Evolutionary conservation across 2,329 filamentous ascomycete species (phyloP).

Genomic region (Phyllosticta citribraziliensis): DNA sequence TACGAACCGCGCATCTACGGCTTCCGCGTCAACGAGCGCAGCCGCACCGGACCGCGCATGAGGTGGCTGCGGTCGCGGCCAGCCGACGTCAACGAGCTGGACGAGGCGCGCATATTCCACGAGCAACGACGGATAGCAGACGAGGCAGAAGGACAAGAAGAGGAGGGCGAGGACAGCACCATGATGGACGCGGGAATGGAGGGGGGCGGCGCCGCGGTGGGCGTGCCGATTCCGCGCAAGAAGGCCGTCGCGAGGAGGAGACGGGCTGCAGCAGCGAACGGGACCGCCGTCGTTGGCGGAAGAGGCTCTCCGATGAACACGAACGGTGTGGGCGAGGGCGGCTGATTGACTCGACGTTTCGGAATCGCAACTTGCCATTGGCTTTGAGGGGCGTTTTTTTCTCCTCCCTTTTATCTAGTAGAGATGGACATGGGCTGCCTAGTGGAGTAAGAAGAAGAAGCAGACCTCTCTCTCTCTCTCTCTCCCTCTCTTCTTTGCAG

Average conservation of each 20-base stretch:
- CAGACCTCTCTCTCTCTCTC: no score
- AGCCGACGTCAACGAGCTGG: slow-evolving; percentile 66
- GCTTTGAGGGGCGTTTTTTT: not conserved
- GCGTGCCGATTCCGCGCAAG: slow-evolving; percentile 23
- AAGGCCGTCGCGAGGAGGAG: slow-evolving; percentile 28
- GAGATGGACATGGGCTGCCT: not conserved
- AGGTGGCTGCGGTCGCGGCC: slow-evolving; percentile 89
- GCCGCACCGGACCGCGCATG: slow-evolving; percentile 87
- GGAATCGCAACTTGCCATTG: not conserved
- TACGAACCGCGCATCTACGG: slow-evolving; percentile 97
- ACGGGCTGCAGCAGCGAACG: slow-evolving; percentile 14
- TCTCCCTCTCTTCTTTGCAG: no score
- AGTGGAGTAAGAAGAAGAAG: not conserved
- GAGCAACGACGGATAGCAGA: slow-evolving; percentile 22
- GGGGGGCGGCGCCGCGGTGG: slow-evolving; percentile 26
- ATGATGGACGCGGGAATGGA: slow-evolving; percentile 29
- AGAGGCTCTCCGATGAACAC: slow-evolving; percentile 32
- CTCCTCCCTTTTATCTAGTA: not conserved
- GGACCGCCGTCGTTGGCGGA: not conserved
- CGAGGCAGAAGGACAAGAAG: slow-evolving; percentile 32
- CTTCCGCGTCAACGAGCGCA: slow-evolving; percentile 85
- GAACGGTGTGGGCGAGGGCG: slow-evolving; percentile 25
- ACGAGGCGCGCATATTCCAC: slow-evolving; percentile 52
- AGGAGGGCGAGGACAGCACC: slow-evolving; percentile 19
- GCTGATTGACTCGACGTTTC: slow-evolving; percentile 11